These are phyloP conservation scores for Phytophthora sojae DNA, from an alignment of 352 stramenopile genomes.

Conservation along the genomic window DNA sequence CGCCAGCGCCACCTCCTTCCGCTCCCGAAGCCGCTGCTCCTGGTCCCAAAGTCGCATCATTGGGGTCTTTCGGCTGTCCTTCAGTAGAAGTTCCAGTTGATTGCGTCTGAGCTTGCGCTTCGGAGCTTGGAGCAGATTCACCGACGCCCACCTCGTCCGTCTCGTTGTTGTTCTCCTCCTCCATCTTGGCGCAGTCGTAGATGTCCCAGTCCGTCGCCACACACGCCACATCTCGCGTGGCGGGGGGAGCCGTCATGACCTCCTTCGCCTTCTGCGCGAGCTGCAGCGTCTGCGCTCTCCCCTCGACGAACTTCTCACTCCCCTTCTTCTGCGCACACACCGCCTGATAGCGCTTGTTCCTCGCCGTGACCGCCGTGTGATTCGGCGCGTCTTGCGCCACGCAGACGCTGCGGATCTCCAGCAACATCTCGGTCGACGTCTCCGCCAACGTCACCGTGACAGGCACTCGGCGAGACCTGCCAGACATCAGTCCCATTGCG, in stretches of 20 bases:
- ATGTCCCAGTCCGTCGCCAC: constrained; percentile 90
- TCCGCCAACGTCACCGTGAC: constrained; percentile 64
- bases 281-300: constrained; percentile 73
- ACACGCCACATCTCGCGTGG: constrained; percentile 76
- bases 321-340: constrained; percentile 78
- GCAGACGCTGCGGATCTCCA: constrained; percentile 74
- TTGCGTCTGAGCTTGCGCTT: constrained; percentile 16
- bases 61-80: constrained; percentile 22
- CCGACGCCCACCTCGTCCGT: constrained; percentile 32
- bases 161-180: constrained; percentile 39
- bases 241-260: constrained; percentile 81
- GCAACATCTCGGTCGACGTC: constrained; percentile 69
- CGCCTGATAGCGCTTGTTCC: constrained; percentile 76
- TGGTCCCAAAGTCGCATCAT: constrained; percentile 8
- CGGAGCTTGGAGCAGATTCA: neutral
- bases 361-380: constrained; percentile 46
- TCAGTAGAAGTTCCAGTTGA: constrained; percentile 19
- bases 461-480: constrained; percentile 30
- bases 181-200: constrained; percentile 63
- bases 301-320: constrained; percentile 80
- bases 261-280: constrained; percentile 84
- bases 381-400: constrained; percentile 62
- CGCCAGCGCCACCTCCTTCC: constrained; percentile 25
- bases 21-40: constrained; percentile 11
- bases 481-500: constrained; percentile 4